phyloP scores from a whole-genome alignment of 2,329 filamentous ascomycete species.

The Hypoxylon sp. region DNA sequence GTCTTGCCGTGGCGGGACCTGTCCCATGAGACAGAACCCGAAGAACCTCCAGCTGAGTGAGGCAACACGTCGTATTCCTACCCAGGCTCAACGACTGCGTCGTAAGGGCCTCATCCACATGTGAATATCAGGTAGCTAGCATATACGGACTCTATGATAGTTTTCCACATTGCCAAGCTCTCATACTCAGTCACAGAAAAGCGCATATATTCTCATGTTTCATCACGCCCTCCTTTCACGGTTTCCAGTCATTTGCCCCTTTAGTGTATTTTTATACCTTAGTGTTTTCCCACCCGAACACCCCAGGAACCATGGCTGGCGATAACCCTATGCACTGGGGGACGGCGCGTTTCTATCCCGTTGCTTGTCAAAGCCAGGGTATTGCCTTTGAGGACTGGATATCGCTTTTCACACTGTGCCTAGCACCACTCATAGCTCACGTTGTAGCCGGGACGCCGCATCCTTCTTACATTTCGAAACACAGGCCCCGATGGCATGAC shows the following conservation, averaged over 20 bases:
- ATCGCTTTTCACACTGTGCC: conserved; percentile 26
- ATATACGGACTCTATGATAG: neutral
- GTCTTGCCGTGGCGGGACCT: neutral
- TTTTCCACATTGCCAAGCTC: neutral
- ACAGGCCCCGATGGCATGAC: conserved; percentile 51
- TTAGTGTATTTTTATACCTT: neutral
- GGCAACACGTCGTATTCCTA: neutral
- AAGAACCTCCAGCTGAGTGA: neutral
- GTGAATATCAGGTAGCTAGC: neutral
- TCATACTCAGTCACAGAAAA: neutral
- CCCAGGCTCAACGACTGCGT: neutral
- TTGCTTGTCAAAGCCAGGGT: conserved; percentile 9
- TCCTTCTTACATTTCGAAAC: conserved; percentile 14
- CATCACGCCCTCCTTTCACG: neutral
- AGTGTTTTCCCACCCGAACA: neutral
- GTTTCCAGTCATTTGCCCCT: neutral
- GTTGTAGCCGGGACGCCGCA: conserved; percentile 24
- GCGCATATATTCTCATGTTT: neutral
- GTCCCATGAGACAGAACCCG: neutral
- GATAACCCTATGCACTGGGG: neutral
- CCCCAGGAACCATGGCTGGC: neutral
- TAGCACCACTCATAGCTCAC: conserved; percentile 38
- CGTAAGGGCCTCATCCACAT: neutral
- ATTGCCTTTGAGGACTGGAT: conserved; percentile 19
- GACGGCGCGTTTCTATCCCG: conserved; percentile 6